Evolutionary conservation across 306 rosid genomes (phyloP), one percentile per base, ranked within the genome.

Genomic region (Chamaecrista fasciculata): DNA sequence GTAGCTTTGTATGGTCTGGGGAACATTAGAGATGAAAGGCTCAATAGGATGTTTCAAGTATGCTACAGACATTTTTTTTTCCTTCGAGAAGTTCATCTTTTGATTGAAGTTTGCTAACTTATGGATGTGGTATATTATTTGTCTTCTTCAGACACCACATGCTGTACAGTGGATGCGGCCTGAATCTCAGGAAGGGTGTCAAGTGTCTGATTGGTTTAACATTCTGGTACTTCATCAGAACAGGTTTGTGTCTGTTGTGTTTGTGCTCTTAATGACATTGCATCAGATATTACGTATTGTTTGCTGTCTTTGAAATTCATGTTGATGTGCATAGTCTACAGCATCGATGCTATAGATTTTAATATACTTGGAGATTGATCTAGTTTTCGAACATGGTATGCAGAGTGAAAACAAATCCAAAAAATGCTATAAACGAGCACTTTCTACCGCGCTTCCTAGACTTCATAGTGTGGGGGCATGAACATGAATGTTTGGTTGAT

Each of bases 1-100:
- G 90, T 94, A 68, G 98, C 98, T 70, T 83, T 94, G 28, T 94
- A 90, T 75, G 98, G 98, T 75, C 95, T 94, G 33, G 98, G 98
- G 56, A 94, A 94, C 80, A 94, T 94, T 60, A 85, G 98, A 79
- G 98, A 94, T 84, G 98, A 94, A 78, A 75, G 98, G 81, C 95
- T 94, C 59, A 94, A 91, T 84, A 85, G 98, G 81, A 94, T 94
- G 97, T 90, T 94, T 86, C 98, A 94, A 86, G 98, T 94, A 86
- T 52, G 79, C 69, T 47, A 20, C 50, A 60, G 18, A 63, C 25
- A 46, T 21, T 51, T 34, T 66, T 34, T 66, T 29, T 66, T 8
- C 61, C 78, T 71, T 81, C 69, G 44, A 31, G 65, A 48, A 29
- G 74, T 50, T 69, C 68, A 12, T 66, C 62, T 42, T 4, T 15